phyloP scores from a whole-genome alignment of 257 asterid genomes.

The Fraxinus pennsylvanica region DNA sequence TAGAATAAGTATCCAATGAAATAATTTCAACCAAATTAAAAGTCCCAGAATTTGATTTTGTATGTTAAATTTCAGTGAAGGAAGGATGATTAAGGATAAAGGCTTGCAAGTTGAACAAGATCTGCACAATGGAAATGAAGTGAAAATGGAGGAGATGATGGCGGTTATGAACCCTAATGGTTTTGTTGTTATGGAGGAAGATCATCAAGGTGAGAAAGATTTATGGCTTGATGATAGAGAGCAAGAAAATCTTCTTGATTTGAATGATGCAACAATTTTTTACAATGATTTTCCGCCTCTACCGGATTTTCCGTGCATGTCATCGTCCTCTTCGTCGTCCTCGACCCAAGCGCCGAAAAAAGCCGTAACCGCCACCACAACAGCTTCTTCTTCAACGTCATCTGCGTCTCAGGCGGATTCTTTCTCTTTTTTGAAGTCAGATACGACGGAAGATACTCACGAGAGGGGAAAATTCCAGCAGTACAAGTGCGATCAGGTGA shows the following conservation, averaged over 20 bases:
- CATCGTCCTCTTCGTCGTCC: constrained; percentile 83
- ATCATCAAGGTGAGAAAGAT: constrained; percentile 34
- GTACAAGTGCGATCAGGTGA: constrained; percentile 1
- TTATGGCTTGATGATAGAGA: constrained; percentile 46
- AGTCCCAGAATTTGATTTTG: background rate
- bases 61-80: background rate
- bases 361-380: constrained; percentile 7
- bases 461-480: constrained; percentile 10
- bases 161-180: constrained; percentile 1
- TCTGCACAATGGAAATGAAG: constrained; percentile 16
- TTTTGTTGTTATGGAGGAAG: constrained; percentile 45
- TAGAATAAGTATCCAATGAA: too few relatives aligned
- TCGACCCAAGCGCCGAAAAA: constrained; percentile 41
- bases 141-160: constrained; percentile 11
- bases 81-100: constrained; percentile 37
- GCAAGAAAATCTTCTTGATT: constrained; percentile 38
- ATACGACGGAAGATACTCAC: constrained; percentile 25
- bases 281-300: constrained; percentile 62
- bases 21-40: background rate
- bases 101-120: background rate
- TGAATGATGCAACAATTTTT: constrained; percentile 49
- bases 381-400: constrained; percentile 45
- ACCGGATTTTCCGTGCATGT: constrained; percentile 91
- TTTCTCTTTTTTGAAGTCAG: constrained; percentile 43
- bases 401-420: constrained; percentile 34